A percentile compares a stretch with the other conserved stretches of the same genome.
These are phyloP conservation scores for Haplographium delicatum DNA, from an alignment of 495 filamentous ascomycete species.

Conservation along the genomic window DNA sequence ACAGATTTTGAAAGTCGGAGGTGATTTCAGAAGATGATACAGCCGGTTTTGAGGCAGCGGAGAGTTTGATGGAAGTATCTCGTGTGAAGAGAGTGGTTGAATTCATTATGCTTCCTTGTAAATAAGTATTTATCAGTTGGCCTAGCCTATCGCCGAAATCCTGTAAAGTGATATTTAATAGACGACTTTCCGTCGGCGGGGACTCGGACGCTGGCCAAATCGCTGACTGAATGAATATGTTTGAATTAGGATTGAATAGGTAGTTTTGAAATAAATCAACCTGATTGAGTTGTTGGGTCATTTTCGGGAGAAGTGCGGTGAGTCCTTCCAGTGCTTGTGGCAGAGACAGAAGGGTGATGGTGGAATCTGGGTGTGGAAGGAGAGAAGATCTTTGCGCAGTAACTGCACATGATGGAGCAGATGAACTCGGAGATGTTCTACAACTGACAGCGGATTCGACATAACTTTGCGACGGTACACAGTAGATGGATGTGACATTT, in stretches of 20 bases:
- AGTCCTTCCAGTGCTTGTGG: neutral
- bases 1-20: neutral
- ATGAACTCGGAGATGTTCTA: neutral
- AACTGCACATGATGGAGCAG: constrained; percentile 7
- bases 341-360: constrained; percentile 10
- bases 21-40: neutral
- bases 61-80: neutral
- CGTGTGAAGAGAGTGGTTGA: constrained; percentile 8
- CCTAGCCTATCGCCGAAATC: constrained; percentile 15
- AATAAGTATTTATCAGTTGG: constrained; percentile 15
- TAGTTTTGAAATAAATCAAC: constrained; percentile 18
- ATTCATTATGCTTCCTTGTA: constrained; percentile 12
- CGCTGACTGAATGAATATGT: constrained; percentile 14
- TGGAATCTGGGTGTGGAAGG: neutral
- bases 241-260: constrained; percentile 9
- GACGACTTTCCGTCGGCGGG: constrained; percentile 6
- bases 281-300: constrained; percentile 1
- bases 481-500: constrained; percentile 20
- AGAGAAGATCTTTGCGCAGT: constrained; percentile 17
- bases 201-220: neutral
- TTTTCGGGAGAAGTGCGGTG: constrained; percentile 3
- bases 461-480: constrained; percentile 14
- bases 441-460: constrained; percentile 13
- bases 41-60: neutral
- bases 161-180: constrained; percentile 5